phyloP scores from a whole-genome alignment of 345 rosid genomes.

The Gossypium bickii region DNA sequence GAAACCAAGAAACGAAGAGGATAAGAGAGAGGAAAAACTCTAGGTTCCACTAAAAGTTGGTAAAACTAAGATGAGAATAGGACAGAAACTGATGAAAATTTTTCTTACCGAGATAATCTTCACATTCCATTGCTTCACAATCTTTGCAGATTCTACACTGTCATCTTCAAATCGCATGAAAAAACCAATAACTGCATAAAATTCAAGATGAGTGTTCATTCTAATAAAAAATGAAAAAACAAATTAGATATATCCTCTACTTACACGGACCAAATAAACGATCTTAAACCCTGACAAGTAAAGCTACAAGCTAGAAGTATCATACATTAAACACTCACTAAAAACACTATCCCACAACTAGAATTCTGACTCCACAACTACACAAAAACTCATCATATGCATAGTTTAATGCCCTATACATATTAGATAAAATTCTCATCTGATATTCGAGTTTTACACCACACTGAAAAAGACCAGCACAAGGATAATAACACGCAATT shows the following conservation, averaged over 20 bases:
- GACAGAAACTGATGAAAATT: not conserved
- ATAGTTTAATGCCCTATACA: not conserved
- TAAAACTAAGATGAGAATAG: not conserved
- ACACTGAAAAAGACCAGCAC: not conserved
- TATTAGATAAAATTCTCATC: not conserved
- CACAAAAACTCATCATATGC: slow-evolving; percentile 5
- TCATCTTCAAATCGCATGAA: slow-evolving; percentile 95
- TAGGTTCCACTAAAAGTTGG: not conserved
- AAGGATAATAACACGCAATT: not conserved
- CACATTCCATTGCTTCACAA: slow-evolving; percentile 96
- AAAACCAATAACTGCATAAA: slow-evolving; percentile 78
- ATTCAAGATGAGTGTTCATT: slow-evolving; percentile 1
- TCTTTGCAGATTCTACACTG: slow-evolving; percentile 88
- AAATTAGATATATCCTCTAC: not conserved
- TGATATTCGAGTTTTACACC: not conserved
- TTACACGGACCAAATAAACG: not conserved
- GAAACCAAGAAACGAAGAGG: not conserved
- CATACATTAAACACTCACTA: too few species aligned
- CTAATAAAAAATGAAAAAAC: not conserved
- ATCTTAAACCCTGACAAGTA: too few species aligned
- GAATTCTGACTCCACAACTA: not conserved
- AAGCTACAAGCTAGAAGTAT: not conserved
- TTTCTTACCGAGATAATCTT: slow-evolving; percentile 81
- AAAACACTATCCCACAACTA: too few species aligned
- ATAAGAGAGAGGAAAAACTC: not conserved